phyloP scores from a whole-genome alignment of 2,329 filamentous ascomycete species.

The Alternaria novae-zelandiae region DNA sequence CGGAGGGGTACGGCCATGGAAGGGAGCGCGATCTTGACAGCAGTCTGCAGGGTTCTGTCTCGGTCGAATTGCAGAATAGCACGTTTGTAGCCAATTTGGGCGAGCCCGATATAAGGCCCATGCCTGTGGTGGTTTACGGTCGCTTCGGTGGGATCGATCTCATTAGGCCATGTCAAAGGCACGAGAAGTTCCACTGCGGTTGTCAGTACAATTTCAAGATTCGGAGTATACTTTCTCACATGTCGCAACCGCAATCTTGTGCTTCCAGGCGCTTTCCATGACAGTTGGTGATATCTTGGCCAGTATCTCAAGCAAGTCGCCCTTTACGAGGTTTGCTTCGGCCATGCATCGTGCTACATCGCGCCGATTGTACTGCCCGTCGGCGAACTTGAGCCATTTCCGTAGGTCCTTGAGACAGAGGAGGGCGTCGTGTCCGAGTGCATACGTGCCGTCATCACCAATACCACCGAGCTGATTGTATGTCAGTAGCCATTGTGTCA shows the following conservation, averaged over 20 bases:
- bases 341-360: slow-evolving; percentile 93
- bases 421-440: slow-evolving; percentile 90
- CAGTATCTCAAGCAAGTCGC: slow-evolving; percentile 88
- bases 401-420: slow-evolving; percentile 92
- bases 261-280: slow-evolving; percentile 75
- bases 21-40: slow-evolving; percentile 80
- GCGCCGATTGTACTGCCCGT: slow-evolving; percentile 90
- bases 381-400: slow-evolving; percentile 93
- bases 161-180: slow-evolving; percentile 91
- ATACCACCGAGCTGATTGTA: slow-evolving; percentile 78
- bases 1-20: slow-evolving; percentile 80
- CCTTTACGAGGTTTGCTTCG: slow-evolving; percentile 89
- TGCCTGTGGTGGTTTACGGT: slow-evolving; percentile 93
- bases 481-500: slow-evolving; percentile 15
- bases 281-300: slow-evolving; percentile 74
- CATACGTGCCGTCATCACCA: slow-evolving; percentile 81
- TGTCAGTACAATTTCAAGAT: slow-evolving; percentile 20
- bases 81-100: slow-evolving; percentile 88
- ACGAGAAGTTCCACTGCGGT: slow-evolving; percentile 79
- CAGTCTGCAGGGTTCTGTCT: slow-evolving; percentile 77
- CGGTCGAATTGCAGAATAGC: slow-evolving; percentile 84
- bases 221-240: slow-evolving; percentile 48
- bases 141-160: slow-evolving; percentile 78
- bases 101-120: slow-evolving; percentile 84
- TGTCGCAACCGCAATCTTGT: slow-evolving; percentile 81